Base-by-base conservation (phyloP, 2,329 filamentous ascomycete genomes). In the Biscogniauxia sp. region DNA sequence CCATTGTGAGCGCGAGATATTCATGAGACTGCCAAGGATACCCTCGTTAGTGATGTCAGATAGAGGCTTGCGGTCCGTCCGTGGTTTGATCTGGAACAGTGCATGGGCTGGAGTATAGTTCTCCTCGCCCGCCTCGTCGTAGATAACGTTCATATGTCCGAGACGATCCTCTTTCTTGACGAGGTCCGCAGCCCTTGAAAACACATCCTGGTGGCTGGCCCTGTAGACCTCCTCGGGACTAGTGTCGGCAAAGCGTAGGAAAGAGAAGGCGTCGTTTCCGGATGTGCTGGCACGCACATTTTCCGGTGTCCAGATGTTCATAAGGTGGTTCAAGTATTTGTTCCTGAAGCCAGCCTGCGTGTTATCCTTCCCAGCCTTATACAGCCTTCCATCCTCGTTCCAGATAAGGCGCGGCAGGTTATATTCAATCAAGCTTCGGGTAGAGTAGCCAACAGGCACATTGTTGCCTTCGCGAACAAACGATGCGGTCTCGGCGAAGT, bases 401-500 rank as follows among this genome's bases (percentile, higher is more conserved):
- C 90, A 94, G n/a, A 99, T 78, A 5, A 97, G 80, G 25, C 88
- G 86, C 20, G 95, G 95, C 58, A 98, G 76, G 54, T 88, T 82
- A 73, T 94, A 97, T 66, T 96, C 88, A 64, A 99, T 94, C 69
- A 90, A 69, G 71, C 88, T 98, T 61, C 92, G 88, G 0, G 92
- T 91, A 1, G 94, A 97, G 75, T 99, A 99, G 50, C 85, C 88
- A 20, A 97, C 89, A 20, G 89, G 81, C 55, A 98, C 84, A 63
- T 88, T 88, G 61, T 81, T 84, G 7, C 94, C 93, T 75, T 99
- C 95, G 20, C 95, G 90, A 67, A 97, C 82, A 75, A 99, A 98
- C 0, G 93, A 97, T 0, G 92, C 93, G 0, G 94, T 97, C 79
- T 99, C 95, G 15, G 93, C 95, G 76, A 94, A 99, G 73, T 89